Base-by-base conservation (phyloP, 2,329 filamentous ascomycete genomes). In the Dendrostoma leiphaemia region DNA sequence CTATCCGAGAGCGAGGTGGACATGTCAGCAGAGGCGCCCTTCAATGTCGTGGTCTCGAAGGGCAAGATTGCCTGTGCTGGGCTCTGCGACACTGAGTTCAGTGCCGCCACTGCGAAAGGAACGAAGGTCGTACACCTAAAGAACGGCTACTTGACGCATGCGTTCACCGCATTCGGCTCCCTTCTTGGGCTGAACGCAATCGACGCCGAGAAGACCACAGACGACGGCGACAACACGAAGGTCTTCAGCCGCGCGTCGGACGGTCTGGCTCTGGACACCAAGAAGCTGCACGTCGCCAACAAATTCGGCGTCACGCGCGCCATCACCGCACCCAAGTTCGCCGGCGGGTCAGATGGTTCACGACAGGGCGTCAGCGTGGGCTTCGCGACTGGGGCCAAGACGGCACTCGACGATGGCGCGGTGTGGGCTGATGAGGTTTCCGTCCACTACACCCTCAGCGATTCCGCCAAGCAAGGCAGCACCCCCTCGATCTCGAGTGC, bases 111-210 rank as follows among this genome's bases (percentile, higher is more conserved):
- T 4, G 59, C 63, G 2, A 60, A 67, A 2, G 69, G 69, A 5
- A 63, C 65, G 52, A 68, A 69, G 44, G 63, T 72, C 2, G 65
- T 88, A 24, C 51, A 70, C 6, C 73, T 89, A 6, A 62, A 73
- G 19, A 76, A 88, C 59, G 86, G 85, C 1, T 76, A 87, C 61
- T 62, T 88, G n/a, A 79, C 80, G 6, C 73, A 78, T 6, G 74
- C 83, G 0, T 78, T 88, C 57, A 85, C 82, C 3, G 82, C 80
- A 2, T 81, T 87, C 28, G 84, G 80, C 1, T 80, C 82, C 4
- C 71, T 72, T 1, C 69, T 89, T 0, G 86, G 86, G 1, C 74
- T 89, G 6, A 80, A 80, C 58, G 84, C 82, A 50, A 88, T 89
- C 50, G 78, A 81, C 54, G 74, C 75, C 4, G 86, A 88, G 58